Base-by-base conservation (phyloP, 2,329 filamentous ascomycete species). In the Rugonectria rugulosa region DNA sequence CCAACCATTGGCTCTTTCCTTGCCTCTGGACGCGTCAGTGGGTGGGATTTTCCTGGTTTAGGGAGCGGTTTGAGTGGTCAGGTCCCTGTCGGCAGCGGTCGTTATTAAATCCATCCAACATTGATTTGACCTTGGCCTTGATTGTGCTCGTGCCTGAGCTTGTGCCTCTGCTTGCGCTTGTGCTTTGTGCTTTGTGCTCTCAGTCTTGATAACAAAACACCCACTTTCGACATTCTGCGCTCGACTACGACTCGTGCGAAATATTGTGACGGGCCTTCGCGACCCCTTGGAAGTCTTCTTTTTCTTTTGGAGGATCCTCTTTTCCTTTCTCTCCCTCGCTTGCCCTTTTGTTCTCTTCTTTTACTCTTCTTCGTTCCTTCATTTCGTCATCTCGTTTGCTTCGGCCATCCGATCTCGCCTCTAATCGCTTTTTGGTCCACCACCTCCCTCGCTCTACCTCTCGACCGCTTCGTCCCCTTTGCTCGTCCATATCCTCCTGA, bases 11-110 rank as follows among this genome's bases (percentile, higher is more conserved):
- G 7, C 7, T 29, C 26, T 29, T 29, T 29, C 26, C 12, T 29
- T 29, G 19, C 50, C 27, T 48, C 47, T 53, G 50, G 55, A 65
- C 64, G 64, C 64, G 64, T 67, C 59, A 67, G 59, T 65, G 48
- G 62, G 48, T 57, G 62, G 54, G 48, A 63, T 61, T 49, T 55
- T 57, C 53, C 56, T 53, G 45, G 58, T 61, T 50, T 45, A 64
- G 60, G 61, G 65, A 67, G 65, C 56, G n/a, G n/a, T n/a, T n/a
- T n/a, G n/a, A n/a, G 63, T 66, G 65, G 65, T 68, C 65, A 65
- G 65, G 65, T 68, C 65, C 63, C 60, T 68, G 65, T 44, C 60
- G 63, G 54, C 68, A 65, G 56, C 60, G 63, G 54, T 67, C 65
- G 56, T 68, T 67, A 65, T 64, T 65, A 65, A 66, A 61, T 66